Conservation (phyloP, 108 stramenopile genomes). For the Cylindrotheca fusiformis region DNA sequence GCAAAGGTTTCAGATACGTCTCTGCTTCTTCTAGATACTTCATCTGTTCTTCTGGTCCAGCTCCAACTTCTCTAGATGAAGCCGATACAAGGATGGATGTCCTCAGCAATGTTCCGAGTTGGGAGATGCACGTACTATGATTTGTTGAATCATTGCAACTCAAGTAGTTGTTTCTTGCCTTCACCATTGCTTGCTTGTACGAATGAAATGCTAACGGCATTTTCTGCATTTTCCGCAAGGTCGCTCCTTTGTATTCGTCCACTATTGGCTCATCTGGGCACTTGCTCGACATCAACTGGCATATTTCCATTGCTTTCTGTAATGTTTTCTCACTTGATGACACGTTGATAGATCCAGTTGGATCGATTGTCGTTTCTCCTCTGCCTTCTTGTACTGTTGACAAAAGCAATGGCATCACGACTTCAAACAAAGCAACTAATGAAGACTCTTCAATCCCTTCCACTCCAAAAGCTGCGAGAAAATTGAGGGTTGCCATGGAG, state of each 20-base stretch:
- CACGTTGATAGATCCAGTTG: not conserved
- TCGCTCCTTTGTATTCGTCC: not conserved
- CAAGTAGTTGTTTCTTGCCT: not conserved
- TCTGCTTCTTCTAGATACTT: not conserved
- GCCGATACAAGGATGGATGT: constrained; percentile 6
- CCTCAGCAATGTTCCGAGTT: not conserved
- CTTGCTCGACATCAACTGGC: not conserved
- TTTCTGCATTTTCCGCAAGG: not conserved
- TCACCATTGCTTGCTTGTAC: not conserved
- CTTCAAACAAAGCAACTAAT: not conserved
- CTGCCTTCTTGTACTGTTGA: not conserved
- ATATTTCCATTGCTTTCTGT: not conserved
- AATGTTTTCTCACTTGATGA: not conserved
- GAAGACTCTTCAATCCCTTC: not conserved
- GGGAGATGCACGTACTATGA: not conserved
- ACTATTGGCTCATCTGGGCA: constrained; percentile 1
- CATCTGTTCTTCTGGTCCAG: constrained; percentile 1
- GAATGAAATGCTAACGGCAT: not conserved
- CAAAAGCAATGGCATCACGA: not conserved
- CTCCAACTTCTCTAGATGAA: not conserved
- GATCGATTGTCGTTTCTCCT: not conserved
- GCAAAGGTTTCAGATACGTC: not conserved
- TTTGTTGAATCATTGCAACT: not conserved
- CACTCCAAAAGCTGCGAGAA: not conserved
- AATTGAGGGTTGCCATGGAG: not conserved